Evolutionary conservation across 805 yeast species (phyloP), one percentile per base, ranked within the genome.

Genomic region (Ascoidea rubescens): DNA sequence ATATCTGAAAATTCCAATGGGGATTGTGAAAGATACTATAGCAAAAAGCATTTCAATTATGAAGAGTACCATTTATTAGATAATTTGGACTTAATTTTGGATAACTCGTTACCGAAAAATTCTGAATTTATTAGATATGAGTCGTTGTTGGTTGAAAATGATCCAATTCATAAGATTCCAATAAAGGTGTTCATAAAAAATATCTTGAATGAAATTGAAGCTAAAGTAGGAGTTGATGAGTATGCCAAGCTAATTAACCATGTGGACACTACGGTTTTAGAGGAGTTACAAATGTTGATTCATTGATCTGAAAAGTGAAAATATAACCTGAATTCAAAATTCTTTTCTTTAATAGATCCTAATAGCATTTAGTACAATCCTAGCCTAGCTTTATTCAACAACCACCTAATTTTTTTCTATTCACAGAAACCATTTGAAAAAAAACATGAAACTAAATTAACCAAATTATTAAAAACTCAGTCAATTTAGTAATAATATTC

Each of bases 1-100:
- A 72, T 84, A 12, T 77, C 80, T 53, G 97, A 90, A 61, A 55
- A 64, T 8, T 62, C 59, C 3, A 62, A 64, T 37, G 88, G 87
- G 4, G 85, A 82, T 57, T 74, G 80, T 58, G 73, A 68, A 33
- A 69, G 66, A 31, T 79, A 78, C 56, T 81, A 78, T 57, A 64
- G 68, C 14, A 69, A 73, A n/a, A n/a, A 14, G n/a, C 47, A 45
- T 45, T 10, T 45, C 1, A 58, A 54, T 14, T 59, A 52, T n/a
- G 54, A 54, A n/a, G 37, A 53, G 10, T 61, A 54, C 14, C 61
- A 57, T 47, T 8, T 48, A 56, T 48, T 12, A 53, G 5, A 58
- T 55, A n/a, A 60, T 45, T 45, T 37, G 30, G 54, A 47, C 57
- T 59, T 28, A 58, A 62, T 46, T 69, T 62, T 50, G 62, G 60